Evolutionary conservation across 1,284 basidiomycete genomes (phyloP), one percentile per base, ranked within the genome.

Genomic region (Melanopsichium pennsylvanicum): DNA sequence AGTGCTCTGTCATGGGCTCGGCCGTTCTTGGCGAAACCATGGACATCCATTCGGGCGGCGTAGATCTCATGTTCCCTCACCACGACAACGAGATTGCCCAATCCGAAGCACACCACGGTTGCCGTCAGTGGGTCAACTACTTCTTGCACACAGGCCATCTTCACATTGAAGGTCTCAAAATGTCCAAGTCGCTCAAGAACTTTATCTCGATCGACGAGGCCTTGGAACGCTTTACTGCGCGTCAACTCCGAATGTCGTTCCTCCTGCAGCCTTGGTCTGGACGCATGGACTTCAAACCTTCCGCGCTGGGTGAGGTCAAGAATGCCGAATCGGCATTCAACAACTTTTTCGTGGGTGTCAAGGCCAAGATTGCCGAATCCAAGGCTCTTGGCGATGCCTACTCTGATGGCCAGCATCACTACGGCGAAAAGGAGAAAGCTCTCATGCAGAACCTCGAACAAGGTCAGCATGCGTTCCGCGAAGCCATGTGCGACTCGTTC

Each of bases 21-120:
- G 93, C 90, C 32, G 86, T 99, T 42, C 85, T 98, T 39, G 96
- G 96, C 8, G 86, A 90, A 54, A 89, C 88, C 56, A 93, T 99
- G 88, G 96, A 98, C 82, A 94, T 99, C 68, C 96, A 99, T 81
- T 96, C 93, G 6, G 96, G 96, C 40, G 96, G 96, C 12, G 88
- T 93, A 42, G 96, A 99, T 82, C 86, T 99, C 58, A 91, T 93
- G 43, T 99, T 99, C 84, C 96, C 96, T 4, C 96, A 99, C 83
- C 96, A 99, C 81, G 96, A 98, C 82, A 99, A 99, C 81, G 96
- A 99, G 84, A 87, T 98, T 76, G 96, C 96, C 5, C 96, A 99
- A 82, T 89, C 91, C 42, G 96, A 98, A 87, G 64, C 62, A 8
- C 96, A 91, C 82, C 93, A 97, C 82, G 87, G 90, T 64, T 96